Conservation (phyloP, 78 protist genomes). For the Bigelowiella natans region DNA sequence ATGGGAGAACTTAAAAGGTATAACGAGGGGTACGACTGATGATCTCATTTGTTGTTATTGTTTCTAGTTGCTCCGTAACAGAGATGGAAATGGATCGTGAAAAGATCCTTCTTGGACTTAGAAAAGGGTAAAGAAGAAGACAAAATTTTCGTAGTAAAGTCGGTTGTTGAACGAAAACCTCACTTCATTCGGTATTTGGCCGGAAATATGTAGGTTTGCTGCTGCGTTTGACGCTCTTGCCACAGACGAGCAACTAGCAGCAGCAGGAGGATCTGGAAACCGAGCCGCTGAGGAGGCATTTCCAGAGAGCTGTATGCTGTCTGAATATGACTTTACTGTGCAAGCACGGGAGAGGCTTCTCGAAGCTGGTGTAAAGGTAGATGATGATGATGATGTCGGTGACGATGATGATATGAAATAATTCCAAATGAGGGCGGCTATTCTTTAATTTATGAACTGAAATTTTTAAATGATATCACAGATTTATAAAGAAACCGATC, state of each 20-base stretch:
- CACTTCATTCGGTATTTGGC: no score
- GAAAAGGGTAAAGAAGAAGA: not conserved
- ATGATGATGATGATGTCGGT: not conserved
- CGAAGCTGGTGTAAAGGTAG: not conserved
- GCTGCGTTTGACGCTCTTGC: not conserved
- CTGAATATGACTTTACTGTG: not conserved
- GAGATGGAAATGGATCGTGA: not conserved
- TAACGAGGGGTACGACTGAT: no score
- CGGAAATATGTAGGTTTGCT: no score
- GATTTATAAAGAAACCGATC: not conserved
- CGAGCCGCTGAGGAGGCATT: not conserved
- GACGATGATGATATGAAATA: no score
- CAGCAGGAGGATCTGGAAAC: not conserved
- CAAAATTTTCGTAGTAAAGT: no score
- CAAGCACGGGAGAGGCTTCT: not conserved
- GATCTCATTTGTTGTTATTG: no score
- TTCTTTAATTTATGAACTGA: not conserved
- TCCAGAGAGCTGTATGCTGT: not conserved
- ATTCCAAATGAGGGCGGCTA: no score
- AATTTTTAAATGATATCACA: not conserved
- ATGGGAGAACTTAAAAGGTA: no score
- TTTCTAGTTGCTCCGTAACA: not conserved
- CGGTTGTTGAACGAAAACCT: no score
- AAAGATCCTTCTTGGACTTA: not conserved
- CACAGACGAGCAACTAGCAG: not conserved